phyloP scores from a whole-genome alignment of 208 protist species.

The Trypanosoma vivax region DNA sequence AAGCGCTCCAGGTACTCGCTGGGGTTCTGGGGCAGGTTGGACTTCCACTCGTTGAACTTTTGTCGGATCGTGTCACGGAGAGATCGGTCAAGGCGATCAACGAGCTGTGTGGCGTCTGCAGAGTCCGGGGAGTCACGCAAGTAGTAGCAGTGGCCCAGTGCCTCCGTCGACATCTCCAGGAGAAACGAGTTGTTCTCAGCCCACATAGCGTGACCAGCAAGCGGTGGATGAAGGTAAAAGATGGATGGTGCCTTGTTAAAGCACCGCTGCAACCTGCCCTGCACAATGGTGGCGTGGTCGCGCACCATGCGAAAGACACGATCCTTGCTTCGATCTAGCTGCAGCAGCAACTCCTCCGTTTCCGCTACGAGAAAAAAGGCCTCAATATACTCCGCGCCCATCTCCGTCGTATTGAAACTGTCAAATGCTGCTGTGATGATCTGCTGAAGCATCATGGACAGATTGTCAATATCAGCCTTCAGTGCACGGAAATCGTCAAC shows the following conservation, averaged over 20 bases:
- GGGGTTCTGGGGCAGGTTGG: constrained; percentile 50
- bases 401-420: constrained; percentile 78
- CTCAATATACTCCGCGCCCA: constrained; percentile 94
- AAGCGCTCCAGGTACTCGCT: constrained; percentile 82
- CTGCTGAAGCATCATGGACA: constrained; percentile 96
- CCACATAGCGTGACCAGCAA: constrained; percentile 91
- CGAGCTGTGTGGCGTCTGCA: constrained; percentile 64
- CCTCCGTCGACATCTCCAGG: constrained; percentile 44
- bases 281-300: constrained; percentile 75
- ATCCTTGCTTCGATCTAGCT: constrained; percentile 90
- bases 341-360: constrained; percentile 90
- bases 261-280: constrained; percentile 90
- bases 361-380: constrained; percentile 93
- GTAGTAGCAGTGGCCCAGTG: constrained; percentile 78
- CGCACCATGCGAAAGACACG: constrained; percentile 88
- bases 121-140: constrained; percentile 73
- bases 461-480: constrained; percentile 95
- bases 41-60: constrained; percentile 75
- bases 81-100: constrained; percentile 73
- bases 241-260: constrained; percentile 84
- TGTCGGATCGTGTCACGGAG: constrained; percentile 78
- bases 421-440: constrained; percentile 96
- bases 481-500: constrained; percentile 95
- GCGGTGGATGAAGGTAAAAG: constrained; percentile 86
- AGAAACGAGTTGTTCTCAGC: constrained; percentile 51